These are phyloP conservation scores for Vinca minor DNA, from an alignment of 257 asterid genomes.

Conservation along the genomic window DNA sequence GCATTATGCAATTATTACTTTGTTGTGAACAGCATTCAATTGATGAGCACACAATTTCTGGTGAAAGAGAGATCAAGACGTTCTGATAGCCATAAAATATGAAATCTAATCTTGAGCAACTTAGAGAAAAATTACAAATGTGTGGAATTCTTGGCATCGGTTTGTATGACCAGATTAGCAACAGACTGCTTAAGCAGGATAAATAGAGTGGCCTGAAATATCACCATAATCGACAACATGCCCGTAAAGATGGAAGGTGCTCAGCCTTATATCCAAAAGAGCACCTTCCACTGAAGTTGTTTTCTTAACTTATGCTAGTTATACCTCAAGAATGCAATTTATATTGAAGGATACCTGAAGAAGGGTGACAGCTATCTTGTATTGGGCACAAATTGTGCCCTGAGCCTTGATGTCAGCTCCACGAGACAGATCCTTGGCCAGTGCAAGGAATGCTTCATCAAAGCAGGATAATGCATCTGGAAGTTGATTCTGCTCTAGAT, in stretches of 20 bases:
- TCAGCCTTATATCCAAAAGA: not conserved
- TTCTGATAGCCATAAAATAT: not conserved
- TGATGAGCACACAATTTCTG: not conserved
- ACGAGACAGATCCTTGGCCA: constrained; percentile 98
- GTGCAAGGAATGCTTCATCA: constrained; percentile 92
- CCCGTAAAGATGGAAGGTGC: not conserved
- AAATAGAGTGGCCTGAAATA: not conserved
- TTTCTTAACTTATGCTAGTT: not conserved
- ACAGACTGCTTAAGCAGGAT: not conserved
- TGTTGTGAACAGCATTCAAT: not conserved
- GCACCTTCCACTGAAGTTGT: not conserved
- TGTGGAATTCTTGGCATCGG: not conserved
- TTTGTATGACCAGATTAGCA: not conserved
- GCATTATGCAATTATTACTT: not conserved
- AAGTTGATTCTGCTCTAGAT: constrained; percentile 97
- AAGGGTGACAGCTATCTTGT: constrained; percentile 96
- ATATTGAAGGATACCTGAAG: constrained; percentile 55
- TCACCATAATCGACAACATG: not conserved
- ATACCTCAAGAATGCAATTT: too few relatives aligned
- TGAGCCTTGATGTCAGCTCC: constrained; percentile 99
- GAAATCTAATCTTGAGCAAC: not conserved
- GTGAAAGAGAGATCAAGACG: not conserved
- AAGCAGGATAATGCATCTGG: constrained; percentile 98
- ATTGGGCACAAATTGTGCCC: constrained; percentile 98
- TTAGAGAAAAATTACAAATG: not conserved